Percentiles rank a stretch among this genome's conserved stretches.
Conservation (phyloP, 139 green algal species). For the Micractinium conductrix region DNA sequence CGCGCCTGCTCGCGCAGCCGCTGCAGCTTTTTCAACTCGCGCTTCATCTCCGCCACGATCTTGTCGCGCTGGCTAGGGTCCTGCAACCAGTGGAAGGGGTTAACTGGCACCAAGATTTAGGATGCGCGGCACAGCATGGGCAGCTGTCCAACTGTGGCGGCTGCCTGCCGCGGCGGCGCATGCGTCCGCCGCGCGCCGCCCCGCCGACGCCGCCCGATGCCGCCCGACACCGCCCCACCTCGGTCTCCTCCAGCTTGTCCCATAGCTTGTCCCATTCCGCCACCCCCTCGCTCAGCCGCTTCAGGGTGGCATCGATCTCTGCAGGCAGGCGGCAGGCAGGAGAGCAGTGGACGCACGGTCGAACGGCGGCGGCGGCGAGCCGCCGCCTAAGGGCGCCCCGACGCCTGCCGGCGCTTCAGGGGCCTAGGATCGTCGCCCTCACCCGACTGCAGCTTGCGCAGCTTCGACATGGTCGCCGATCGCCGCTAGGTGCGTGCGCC, state of each 20-base stretch:
- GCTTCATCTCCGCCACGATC: slow-evolving; percentile 43
- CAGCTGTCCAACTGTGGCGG: no score
- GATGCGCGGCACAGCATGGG: background rate
- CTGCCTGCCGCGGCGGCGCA: background rate
- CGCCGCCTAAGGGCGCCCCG: no score
- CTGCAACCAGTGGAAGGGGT: background rate
- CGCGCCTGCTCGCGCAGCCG: slow-evolving; percentile 34
- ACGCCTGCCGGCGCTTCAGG: no score
- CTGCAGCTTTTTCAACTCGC: slow-evolving; percentile 55
- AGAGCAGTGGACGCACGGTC: no score
- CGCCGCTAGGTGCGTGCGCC: no score
- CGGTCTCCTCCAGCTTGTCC: slow-evolving; percentile 74
- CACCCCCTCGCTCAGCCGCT: slow-evolving; percentile 91
- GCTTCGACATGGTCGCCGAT: slow-evolving; percentile 29
- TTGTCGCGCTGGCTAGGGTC: slow-evolving; percentile 35
- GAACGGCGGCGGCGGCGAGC: no score
- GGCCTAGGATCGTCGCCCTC: background rate
- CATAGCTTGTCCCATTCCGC: slow-evolving; percentile 92
- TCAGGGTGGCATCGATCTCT: slow-evolving; percentile 90
- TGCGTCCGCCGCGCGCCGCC: background rate
- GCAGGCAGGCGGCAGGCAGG: background rate
- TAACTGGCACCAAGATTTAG: no score
- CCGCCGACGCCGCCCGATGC: background rate
- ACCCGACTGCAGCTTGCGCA: slow-evolving; percentile 12
- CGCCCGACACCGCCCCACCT: no score